phyloP scores from a whole-genome alignment of 768 basidiomycete species.

The Leucocoprinus leucothites region DNA sequence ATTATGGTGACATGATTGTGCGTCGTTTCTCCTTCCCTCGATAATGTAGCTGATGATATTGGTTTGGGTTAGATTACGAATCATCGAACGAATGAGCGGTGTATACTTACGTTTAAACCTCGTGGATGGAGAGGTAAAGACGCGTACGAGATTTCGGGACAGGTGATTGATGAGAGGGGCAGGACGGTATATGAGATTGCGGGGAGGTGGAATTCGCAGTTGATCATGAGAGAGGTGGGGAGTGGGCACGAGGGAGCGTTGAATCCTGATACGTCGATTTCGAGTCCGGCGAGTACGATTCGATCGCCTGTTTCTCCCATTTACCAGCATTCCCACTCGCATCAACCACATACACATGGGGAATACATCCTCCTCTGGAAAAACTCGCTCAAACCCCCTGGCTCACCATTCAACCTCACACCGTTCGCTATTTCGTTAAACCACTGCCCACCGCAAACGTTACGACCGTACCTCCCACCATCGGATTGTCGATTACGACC shows the following conservation, averaged over 20 bases:
- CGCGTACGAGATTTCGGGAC: slow-evolving; percentile 89
- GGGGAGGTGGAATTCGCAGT: slow-evolving; percentile 93
- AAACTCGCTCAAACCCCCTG: slow-evolving; percentile 77
- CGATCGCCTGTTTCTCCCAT: slow-evolving; percentile 27
- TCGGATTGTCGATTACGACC: slow-evolving; percentile 93
- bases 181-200: slow-evolving; percentile 83
- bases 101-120: slow-evolving; percentile 92
- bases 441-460: slow-evolving; percentile 69
- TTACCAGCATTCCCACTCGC: too few species aligned
- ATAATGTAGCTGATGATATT: background rate
- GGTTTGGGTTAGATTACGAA: slow-evolving; percentile 61
- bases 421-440: slow-evolving; percentile 94
- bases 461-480: slow-evolving; percentile 73
- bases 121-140: slow-evolving; percentile 92
- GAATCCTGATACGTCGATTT: slow-evolving; percentile 67
- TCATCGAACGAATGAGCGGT: slow-evolving; percentile 85
- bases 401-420: slow-evolving; percentile 91
- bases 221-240: slow-evolving; percentile 78
- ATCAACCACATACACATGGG: slow-evolving; percentile 21
- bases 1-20: slow-evolving; percentile 93
- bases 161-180: slow-evolving; percentile 66
- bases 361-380: slow-evolving; percentile 90
- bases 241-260: slow-evolving; percentile 46
- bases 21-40: slow-evolving; percentile 26
- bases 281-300: slow-evolving; percentile 2